A percentile compares a stretch with the other conserved stretches of the same genome.
phyloP scores from a whole-genome alignment of 2,329 filamentous ascomycete species.

The Aspergillus proliferans region DNA sequence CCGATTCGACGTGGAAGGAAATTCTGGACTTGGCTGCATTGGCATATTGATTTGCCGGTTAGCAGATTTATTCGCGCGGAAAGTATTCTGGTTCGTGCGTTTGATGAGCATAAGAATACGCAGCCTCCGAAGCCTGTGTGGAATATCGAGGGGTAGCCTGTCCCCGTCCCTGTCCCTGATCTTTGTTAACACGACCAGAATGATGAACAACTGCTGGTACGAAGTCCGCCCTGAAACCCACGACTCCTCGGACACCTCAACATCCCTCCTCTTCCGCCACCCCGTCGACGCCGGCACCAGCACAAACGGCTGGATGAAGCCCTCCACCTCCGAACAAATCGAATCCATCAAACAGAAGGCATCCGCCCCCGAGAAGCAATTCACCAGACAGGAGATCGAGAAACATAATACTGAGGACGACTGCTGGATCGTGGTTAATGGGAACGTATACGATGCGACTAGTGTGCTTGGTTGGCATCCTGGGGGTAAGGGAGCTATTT shows the following conservation, averaged over 20 bases:
- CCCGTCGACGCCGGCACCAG: slow-evolving; percentile 41
- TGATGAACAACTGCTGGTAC: slow-evolving; percentile 54
- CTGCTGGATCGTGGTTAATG: slow-evolving; percentile 51
- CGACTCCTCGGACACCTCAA: slow-evolving; percentile 23
- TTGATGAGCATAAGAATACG: slow-evolving; percentile 47
- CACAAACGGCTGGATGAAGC: slow-evolving; percentile 48
- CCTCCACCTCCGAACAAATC: slow-evolving; percentile 41
- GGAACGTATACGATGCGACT: slow-evolving; percentile 48
- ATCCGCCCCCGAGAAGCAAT: slow-evolving; percentile 44
- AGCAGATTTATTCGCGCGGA: slow-evolving; percentile 38
- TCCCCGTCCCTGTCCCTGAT: not conserved
- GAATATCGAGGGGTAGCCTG: slow-evolving; percentile 42
- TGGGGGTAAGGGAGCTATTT: slow-evolving; percentile 44
- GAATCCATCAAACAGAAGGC: slow-evolving; percentile 40
- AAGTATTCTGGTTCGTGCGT: slow-evolving; percentile 43
- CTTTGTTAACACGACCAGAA: slow-evolving; percentile 19
- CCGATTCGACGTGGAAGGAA: slow-evolving; percentile 48
- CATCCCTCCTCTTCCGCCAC: slow-evolving; percentile 41
- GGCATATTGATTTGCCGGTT: slow-evolving; percentile 46
- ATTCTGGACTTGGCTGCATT: slow-evolving; percentile 51
- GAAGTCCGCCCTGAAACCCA: slow-evolving; percentile 36
- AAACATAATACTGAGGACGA: slow-evolving; percentile 46
- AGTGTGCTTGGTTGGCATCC: slow-evolving; percentile 46
- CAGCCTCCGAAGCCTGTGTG: slow-evolving; percentile 43
- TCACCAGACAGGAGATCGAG: slow-evolving; percentile 50